Evolutionary conservation across 2,329 filamentous ascomycete genomes (phyloP), one percentile per base, ranked within the genome.

Genomic region (Aureobasidium vineae): DNA sequence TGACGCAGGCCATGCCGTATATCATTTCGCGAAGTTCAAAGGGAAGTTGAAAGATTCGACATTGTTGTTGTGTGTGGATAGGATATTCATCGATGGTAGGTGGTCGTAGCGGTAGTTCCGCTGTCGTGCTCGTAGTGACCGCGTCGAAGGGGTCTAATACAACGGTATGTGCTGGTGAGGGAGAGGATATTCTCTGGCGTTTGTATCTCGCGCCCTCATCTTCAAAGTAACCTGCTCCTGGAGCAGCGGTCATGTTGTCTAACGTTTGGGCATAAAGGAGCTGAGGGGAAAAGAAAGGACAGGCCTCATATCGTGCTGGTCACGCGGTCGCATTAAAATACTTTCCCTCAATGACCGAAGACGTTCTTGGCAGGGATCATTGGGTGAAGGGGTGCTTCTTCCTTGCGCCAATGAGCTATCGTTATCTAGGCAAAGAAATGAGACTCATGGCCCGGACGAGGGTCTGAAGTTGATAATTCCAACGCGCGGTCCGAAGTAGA

Each of bases 81-180:
- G 47, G 19, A 45, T 64, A 45, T 23, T 64, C 47, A 21, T 64
- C 38, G 60, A 64, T 45, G 40, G 54, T 59, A 31, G 63, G 40
- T n/a, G 68, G 68, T 23, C 65, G 61, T 47, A 73, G 74, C 65
- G 73, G 71, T 10, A 73, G 70, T 67, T 70, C 70, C 50, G 65
- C 71, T 23, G 41, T 45, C 8, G 49, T 54, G 38, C 38, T 21
- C 33, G 45, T 21, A 21, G 61, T 64, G 49, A 43, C 61, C 16
- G 36, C 28, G 19, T 64, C 49, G 33, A 53, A 43, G 6, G 61
- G 61, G 31, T 64, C 26, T 41, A 45, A 41, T 23, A 45, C 16
- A 26, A 54, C 26, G 47, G 61, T 54, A 49, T 31, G 38, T 53
- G 38, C 61, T 53, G 61, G 47, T 23, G 61, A 64, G 38, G 61